Evolutionary conservation across 768 basidiomycete genomes (phyloP).

Genomic region (Gloeopeniophorella convolvens): DNA sequence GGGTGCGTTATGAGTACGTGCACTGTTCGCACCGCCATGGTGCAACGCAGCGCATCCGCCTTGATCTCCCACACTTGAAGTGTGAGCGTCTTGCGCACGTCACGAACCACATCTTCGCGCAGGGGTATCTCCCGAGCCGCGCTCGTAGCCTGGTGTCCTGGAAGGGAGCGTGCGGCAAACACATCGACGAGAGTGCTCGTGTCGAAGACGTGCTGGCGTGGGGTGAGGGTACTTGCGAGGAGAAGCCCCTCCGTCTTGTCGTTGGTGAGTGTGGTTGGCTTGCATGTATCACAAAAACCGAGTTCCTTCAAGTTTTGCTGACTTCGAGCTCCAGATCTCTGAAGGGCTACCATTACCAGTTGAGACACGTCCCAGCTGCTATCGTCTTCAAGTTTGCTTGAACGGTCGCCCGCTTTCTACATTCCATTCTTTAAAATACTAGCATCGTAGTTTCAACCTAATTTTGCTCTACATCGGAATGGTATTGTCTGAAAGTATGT

Average conservation of each 20-base stretch:
- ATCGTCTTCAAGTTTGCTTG: too few species aligned
- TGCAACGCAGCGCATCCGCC: slow-evolving; percentile 40
- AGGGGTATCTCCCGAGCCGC: slow-evolving; percentile 33
- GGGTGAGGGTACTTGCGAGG: slow-evolving; percentile 32
- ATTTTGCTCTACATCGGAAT: background rate
- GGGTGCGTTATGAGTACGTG: slow-evolving; percentile 40
- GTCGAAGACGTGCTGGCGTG: slow-evolving; percentile 26
- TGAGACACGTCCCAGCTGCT: too few species aligned
- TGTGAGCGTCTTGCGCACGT: slow-evolving; percentile 39
- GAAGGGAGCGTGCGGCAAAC: slow-evolving; percentile 34
- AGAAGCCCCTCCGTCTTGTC: slow-evolving; percentile 32
- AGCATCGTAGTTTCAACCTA: background rate
- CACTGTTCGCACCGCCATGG: slow-evolving; percentile 28
- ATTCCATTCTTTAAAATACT: background rate
- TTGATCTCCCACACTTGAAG: slow-evolving; percentile 28
- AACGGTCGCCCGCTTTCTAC: background rate
- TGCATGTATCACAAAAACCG: too few species aligned
- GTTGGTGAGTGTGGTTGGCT: slow-evolving; percentile 32
- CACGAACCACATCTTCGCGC: slow-evolving; percentile 41
- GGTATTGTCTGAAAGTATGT: too few species aligned
- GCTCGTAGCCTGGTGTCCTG: slow-evolving; percentile 36
- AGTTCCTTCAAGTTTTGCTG: background rate
- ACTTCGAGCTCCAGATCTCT: background rate
- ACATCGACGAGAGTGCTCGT: slow-evolving; percentile 25
- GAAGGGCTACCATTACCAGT: too few species aligned